Conservation (phyloP, 129 eudicot genomes). For the Centrapalus pauciflorus region DNA sequence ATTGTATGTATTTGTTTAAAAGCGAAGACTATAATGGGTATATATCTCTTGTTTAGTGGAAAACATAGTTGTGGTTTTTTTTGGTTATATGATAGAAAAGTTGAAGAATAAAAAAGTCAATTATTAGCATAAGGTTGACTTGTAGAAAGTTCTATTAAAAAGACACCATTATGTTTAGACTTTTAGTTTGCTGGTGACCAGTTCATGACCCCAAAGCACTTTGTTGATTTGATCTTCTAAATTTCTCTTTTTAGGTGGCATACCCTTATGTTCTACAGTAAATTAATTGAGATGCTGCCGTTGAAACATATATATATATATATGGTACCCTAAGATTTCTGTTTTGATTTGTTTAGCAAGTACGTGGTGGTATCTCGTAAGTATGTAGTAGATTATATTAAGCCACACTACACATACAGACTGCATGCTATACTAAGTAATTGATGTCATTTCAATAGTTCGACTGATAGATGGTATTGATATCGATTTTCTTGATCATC, state of each 20-base stretch:
- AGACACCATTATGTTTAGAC: background rate
- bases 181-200: background rate
- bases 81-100: background rate
- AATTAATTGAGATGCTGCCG: background rate
- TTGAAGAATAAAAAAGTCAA: background rate
- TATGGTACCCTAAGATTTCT: background rate
- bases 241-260: background rate
- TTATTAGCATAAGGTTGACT: slow-evolving; percentile 4
- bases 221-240: background rate
- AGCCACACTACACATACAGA: background rate
- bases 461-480: background rate
- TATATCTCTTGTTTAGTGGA: background rate
- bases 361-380: background rate
- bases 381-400: background rate
- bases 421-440: background rate
- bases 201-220: background rate
- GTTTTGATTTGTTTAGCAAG: background rate
- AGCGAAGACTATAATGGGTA: background rate
- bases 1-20: background rate
- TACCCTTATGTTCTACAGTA: background rate
- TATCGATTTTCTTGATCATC: background rate
- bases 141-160: background rate
- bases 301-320: background rate
- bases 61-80: background rate
- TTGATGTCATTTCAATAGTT: background rate